Evolutionary conservation across 2,329 filamentous ascomycete genomes (phyloP), one percentile per base, ranked within the genome.

Genomic region (Ophiosphaerella herpotricha): DNA sequence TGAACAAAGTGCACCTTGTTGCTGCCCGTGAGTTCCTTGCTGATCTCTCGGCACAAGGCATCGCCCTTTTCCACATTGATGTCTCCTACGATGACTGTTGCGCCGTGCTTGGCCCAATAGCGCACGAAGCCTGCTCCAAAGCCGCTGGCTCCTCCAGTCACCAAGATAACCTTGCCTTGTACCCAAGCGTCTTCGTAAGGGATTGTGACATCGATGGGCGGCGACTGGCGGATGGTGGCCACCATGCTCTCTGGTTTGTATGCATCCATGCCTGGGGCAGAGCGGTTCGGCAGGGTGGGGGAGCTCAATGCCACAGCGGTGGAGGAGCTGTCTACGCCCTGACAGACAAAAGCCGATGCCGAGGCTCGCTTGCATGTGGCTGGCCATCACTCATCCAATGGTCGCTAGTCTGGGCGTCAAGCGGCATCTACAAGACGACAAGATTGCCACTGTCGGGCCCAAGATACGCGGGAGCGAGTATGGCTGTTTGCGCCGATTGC

Each of bases 71-170:
- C 56, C 48, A 79, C 75, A 62, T 84, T 81, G 61, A 89, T 74
- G 68, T 89, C 86, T 36, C 84, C 85, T 34, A 89, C 76, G 56
- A 87, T 77, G 39, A 89, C 73, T 55, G 82, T 80, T 1, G 85
- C 85, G 16, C 74, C 73, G 26, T 66, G 52, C 14, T 61, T 57
- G 2, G 70, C 72, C 74, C 74, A 76, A 34, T 67, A 50, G 16
- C 61, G 53, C 11, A 71, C 72, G 47, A 75, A 75, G 16, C 56
- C 72, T 16, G 71, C 73, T 3, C 73, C 72, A 43, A 74, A 74
- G 21, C 72, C 73, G 40, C 67, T 70, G 8, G 73, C 71, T 34
- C 73, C 73, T 37, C 73, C 73, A 1, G 73, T 75, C 38, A 75
- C 68, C 16, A 74, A 50, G 26, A 74, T 70, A 31, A 67, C 68